These are phyloP conservation scores for Malassezia equina DNA, from an alignment of 1,284 basidiomycete genomes.

Conservation along the genomic window DNA sequence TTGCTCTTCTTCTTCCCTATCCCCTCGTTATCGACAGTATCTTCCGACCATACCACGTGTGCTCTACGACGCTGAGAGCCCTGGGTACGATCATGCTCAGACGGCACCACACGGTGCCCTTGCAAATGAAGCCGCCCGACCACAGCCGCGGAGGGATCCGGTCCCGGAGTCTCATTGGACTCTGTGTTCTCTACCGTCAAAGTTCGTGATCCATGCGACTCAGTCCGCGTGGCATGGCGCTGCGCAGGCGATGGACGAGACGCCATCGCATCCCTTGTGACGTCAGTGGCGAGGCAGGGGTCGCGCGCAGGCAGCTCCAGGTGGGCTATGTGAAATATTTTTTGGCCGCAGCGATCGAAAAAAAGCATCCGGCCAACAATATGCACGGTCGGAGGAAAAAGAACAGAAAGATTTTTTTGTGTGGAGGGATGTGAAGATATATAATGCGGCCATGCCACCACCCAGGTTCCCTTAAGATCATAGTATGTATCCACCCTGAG, in stretches of 20 bases:
- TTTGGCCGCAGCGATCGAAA: background rate
- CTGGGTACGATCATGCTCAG: background rate
- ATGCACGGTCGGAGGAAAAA: background rate
- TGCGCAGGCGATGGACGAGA: background rate
- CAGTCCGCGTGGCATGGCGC: background rate
- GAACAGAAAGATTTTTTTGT: background rate
- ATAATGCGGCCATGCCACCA: background rate
- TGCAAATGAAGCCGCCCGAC: background rate
- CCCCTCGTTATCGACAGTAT: slow-evolving; percentile 41
- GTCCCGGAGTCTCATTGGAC: background rate
- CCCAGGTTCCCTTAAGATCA: slow-evolving; percentile 15
- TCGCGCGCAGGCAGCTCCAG: background rate
- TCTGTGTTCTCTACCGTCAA: background rate
- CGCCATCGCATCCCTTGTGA: background rate
- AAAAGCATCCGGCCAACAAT: background rate
- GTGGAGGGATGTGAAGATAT: slow-evolving; percentile 6
- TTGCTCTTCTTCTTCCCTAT: slow-evolving; percentile 40
- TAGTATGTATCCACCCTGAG: slow-evolving; percentile 1
- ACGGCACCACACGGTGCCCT: background rate
- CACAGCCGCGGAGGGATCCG: background rate
- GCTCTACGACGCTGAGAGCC: background rate
- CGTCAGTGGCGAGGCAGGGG: background rate
- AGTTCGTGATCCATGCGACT: slow-evolving; percentile 7
- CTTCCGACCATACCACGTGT: slow-evolving; percentile 36
- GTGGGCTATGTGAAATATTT: background rate